Evolutionary conservation across 495 filamentous ascomycete genomes (phyloP).

Genomic region (Penicillium manginii): DNA sequence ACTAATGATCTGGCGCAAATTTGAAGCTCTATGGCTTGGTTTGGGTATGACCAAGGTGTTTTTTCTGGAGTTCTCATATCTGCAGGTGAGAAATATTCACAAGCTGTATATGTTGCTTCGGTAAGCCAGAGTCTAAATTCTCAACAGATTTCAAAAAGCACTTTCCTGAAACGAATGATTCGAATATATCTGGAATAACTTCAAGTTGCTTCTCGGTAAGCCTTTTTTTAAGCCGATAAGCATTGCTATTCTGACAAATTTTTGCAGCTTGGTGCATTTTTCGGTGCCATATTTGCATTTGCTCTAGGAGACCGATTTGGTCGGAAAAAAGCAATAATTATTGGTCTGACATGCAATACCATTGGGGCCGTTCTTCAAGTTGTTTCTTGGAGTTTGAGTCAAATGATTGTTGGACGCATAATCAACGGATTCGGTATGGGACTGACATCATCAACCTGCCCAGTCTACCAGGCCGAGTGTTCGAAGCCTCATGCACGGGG

Average conservation of each 20-base stretch:
- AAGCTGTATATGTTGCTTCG: not conserved
- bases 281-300: not conserved
- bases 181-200: conserved; percentile 38
- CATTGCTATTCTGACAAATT: not conserved
- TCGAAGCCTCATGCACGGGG: conserved; percentile 32
- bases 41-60: conserved; percentile 39
- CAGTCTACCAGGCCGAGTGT: conserved; percentile 47
- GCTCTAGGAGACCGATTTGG: not conserved
- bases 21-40: conserved; percentile 36
- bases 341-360: not conserved
- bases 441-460: conserved; percentile 39
- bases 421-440: conserved; percentile 42
- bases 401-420: not conserved
- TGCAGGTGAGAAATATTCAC: conserved; percentile 1
- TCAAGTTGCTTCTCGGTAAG: conserved; percentile 41
- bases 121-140: not conserved
- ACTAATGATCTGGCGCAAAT: not conserved
- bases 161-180: conserved; percentile 34
- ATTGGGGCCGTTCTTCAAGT: not conserved
- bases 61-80: conserved; percentile 37
- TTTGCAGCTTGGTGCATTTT: not conserved
- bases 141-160: conserved; percentile 27
- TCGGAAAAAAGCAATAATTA: not conserved
- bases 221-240: not conserved
- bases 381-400: not conserved